Evolutionary conservation across 495 filamentous ascomycete species (phyloP).

Genomic region (Lichenothelia convexa): DNA sequence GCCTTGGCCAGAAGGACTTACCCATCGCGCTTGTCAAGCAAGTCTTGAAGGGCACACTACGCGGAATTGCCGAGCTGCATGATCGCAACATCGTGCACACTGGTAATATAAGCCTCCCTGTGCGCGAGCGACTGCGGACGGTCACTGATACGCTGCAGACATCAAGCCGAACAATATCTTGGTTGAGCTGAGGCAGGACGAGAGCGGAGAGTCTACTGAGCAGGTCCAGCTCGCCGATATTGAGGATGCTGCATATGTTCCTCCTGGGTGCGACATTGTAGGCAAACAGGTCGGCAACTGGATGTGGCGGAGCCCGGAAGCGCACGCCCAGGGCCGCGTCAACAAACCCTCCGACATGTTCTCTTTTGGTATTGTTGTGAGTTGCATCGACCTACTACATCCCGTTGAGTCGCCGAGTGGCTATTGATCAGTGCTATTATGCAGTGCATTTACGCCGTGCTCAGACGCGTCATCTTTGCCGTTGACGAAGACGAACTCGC

Average conservation of each 20-base stretch:
- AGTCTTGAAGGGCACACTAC: constrained; percentile 27
- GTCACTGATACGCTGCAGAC: constrained; percentile 5
- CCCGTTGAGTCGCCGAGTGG: constrained; percentile 16
- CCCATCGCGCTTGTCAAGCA: constrained; percentile 22
- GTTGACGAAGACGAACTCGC: constrained; percentile 15
- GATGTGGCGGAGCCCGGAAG: constrained; percentile 11
- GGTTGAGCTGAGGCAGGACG: constrained; percentile 2
- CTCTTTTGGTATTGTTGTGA: constrained; percentile 11
- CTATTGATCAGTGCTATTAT: constrained; percentile 1
- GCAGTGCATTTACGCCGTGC: constrained; percentile 19
- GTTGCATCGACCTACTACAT: constrained; percentile 6
- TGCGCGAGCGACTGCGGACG: constrained; percentile 1
- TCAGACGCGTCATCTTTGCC: constrained; percentile 16
- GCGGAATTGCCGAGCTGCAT: constrained; percentile 28
- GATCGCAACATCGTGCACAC: constrained; percentile 30
- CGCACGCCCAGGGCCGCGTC: constrained; percentile 6
- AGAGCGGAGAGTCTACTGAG: constrained; percentile 2
- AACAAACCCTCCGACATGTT: constrained; percentile 12
- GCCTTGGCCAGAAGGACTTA: constrained; percentile 24
- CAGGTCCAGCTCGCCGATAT: constrained; percentile 7
- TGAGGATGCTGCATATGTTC: constrained; percentile 8
- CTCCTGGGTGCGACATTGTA: constrained; percentile 6
- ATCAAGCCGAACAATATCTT: constrained; percentile 12
- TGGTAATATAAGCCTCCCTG: constrained; percentile 14
- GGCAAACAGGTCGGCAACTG: constrained; percentile 8